Percentiles rank a stretch among this genome's conserved stretches.
phyloP scores from a whole-genome alignment of 73 alveolate genomes.

The Tetrahymena thermophila region DNA sequence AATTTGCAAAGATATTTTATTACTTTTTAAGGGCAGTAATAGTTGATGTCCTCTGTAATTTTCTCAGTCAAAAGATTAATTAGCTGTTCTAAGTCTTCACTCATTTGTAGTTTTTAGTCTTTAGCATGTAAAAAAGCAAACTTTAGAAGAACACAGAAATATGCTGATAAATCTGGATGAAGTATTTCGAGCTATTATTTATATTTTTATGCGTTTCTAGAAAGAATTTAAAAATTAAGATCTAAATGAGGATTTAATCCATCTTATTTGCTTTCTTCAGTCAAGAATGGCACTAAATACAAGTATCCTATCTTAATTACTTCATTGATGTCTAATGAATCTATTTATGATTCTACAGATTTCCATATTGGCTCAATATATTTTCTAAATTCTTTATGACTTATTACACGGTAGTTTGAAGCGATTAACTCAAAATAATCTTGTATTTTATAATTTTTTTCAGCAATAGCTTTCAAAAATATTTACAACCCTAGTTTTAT shows the following conservation, averaged over 20 bases:
- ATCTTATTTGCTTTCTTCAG: background rate
- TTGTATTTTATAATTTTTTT: background rate
- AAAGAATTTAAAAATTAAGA: background rate
- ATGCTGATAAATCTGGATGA: background rate
- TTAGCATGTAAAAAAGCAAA: background rate
- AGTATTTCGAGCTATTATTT: background rate
- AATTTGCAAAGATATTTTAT: background rate
- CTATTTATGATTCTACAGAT: background rate
- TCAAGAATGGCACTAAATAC: background rate
- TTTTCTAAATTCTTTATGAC: background rate
- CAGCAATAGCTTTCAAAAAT: background rate
- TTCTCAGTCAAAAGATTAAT: background rate
- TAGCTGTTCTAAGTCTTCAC: background rate
- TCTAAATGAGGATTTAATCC: background rate
- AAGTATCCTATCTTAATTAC: background rate
- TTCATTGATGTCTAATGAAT: background rate
- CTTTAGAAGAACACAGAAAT: background rate
- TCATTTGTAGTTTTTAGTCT: background rate
- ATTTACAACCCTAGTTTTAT: background rate
- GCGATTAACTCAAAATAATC: background rate
- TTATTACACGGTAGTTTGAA: background rate
- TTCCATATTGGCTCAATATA: background rate
- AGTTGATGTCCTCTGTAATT: background rate
- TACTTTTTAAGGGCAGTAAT: background rate
- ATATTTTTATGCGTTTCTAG: background rate